A percentile compares a stretch with the other conserved stretches of the same genome.
phyloP scores from a whole-genome alignment of 2,329 filamentous ascomycete genomes.

The Colletotrichum tanaceti region DNA sequence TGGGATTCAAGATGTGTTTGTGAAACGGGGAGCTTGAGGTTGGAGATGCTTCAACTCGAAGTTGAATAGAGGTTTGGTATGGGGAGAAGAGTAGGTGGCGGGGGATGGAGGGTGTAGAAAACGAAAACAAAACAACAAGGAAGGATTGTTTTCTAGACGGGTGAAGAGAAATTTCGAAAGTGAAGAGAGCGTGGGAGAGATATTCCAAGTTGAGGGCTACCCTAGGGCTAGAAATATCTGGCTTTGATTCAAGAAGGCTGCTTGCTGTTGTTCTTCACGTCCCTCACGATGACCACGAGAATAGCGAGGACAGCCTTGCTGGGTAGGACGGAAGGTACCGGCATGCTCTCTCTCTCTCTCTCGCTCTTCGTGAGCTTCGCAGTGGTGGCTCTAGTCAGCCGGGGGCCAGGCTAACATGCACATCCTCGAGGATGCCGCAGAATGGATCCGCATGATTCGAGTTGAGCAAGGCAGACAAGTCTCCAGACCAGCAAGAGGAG shows the following conservation, averaged over 20 bases:
- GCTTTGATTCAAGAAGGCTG: not conserved
- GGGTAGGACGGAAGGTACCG: not conserved
- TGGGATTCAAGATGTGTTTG: not conserved
- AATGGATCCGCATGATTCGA: not conserved
- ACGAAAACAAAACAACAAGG: constrained; percentile 3
- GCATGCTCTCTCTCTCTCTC: not conserved
- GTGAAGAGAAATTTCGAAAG: not conserved
- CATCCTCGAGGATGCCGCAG: too few relatives aligned
- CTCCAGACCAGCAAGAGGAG: not conserved
- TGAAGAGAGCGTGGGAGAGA: constrained; percentile 8
- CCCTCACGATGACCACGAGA: not conserved
- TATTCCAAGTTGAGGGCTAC: constrained; percentile 9
- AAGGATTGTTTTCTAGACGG: not conserved
- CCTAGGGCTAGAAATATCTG: constrained; percentile 10
- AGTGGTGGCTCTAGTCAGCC: constrained; percentile 3
- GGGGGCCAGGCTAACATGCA: not conserved
- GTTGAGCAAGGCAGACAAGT: not conserved
- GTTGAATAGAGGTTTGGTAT: not conserved
- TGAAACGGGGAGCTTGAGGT: constrained; percentile 7
- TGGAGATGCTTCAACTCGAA: not conserved
- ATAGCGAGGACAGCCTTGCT: constrained; percentile 1
- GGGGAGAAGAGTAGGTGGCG: constrained; percentile 4
- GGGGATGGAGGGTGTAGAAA: not conserved
- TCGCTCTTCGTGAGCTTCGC: constrained; percentile 1
- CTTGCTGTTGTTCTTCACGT: not conserved